Evolutionary conservation across 805 yeast genomes (phyloP).

Genomic region (Saccharomycopsis sp.): DNA sequence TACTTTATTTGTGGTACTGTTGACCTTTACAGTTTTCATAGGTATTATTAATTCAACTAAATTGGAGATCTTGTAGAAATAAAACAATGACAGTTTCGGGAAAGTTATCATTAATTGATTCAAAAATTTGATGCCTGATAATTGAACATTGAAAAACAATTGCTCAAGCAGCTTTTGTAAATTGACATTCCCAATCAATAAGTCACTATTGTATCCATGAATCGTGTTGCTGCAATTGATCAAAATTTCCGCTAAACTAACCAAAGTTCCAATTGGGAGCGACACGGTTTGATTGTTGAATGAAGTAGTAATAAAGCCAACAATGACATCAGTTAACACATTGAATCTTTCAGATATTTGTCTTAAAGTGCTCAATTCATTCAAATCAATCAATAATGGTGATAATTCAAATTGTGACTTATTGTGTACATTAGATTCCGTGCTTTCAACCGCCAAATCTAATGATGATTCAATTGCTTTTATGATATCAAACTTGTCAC

Average conservation of each 20-base stretch:
- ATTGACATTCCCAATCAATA: slow-evolving; percentile 41
- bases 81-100: slow-evolving; percentile 28
- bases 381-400: slow-evolving; percentile 51
- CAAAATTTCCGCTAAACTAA: slow-evolving; percentile 46
- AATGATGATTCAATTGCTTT: slow-evolving; percentile 18
- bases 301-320: slow-evolving; percentile 40
- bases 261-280: slow-evolving; percentile 47
- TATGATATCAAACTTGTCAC: slow-evolving; percentile 26
- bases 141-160: slow-evolving; percentile 40
- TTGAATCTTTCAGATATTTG: slow-evolving; percentile 46
- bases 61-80: slow-evolving; percentile 8
- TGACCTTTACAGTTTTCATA: slow-evolving; percentile 9
- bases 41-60: slow-evolving; percentile 25
- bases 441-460: slow-evolving; percentile 5
- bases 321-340: slow-evolving; percentile 39
- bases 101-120: slow-evolving; percentile 25
- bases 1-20: slow-evolving; percentile 12
- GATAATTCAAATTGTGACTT: slow-evolving; percentile 32
- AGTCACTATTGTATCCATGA: slow-evolving; percentile 48
- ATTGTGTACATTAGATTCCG: slow-evolving; percentile 16
- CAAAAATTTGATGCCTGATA: slow-evolving; percentile 39
- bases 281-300: slow-evolving; percentile 32
- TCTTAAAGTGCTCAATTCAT: slow-evolving; percentile 44
- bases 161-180: slow-evolving; percentile 35
- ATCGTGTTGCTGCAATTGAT: slow-evolving; percentile 49